phyloP scores from a whole-genome alignment of 495 filamentous ascomycete species.

The Pseudevernia furfuracea region DNA sequence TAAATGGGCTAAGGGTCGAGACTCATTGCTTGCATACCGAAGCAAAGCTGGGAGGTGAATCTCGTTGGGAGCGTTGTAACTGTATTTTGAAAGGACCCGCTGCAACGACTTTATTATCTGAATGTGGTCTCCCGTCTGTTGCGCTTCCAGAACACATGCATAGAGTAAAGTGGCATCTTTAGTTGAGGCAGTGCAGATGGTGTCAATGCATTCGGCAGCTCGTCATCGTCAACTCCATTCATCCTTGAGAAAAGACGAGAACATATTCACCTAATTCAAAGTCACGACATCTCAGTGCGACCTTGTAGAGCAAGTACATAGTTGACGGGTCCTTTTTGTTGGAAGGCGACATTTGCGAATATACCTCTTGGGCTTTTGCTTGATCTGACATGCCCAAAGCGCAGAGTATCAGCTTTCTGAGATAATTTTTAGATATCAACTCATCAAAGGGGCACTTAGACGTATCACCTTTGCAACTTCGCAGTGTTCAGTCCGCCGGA shows the following conservation, averaged over 20 bases:
- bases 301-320: conserved; percentile 65
- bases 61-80: conserved; percentile 41
- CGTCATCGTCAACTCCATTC: conserved; percentile 4
- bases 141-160: conserved; percentile 69
- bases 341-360: conserved; percentile 52
- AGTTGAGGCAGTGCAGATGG: conserved; percentile 39
- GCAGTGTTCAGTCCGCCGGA: conserved; percentile 54
- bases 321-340: conserved; percentile 54
- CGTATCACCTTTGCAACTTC: conserved; percentile 60
- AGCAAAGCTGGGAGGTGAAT: conserved; percentile 62
- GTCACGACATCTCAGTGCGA: conserved; percentile 55
- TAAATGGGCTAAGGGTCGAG: not conserved
- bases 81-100: conserved; percentile 48
- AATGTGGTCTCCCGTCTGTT: conserved; percentile 51
- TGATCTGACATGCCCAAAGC: conserved; percentile 49
- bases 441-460: not conserved
- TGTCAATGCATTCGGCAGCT: conserved; percentile 50
- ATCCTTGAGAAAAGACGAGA: not conserved
- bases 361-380: conserved; percentile 45
- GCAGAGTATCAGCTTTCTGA: conserved; percentile 65
- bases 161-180: conserved; percentile 57
- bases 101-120: conserved; percentile 53
- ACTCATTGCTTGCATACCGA: conserved; percentile 32
- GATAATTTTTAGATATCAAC: conserved; percentile 19
- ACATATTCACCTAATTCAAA: conserved; percentile 40